Conservation (phyloP, 306 rosid species). For the Cicer cuneatum region DNA sequence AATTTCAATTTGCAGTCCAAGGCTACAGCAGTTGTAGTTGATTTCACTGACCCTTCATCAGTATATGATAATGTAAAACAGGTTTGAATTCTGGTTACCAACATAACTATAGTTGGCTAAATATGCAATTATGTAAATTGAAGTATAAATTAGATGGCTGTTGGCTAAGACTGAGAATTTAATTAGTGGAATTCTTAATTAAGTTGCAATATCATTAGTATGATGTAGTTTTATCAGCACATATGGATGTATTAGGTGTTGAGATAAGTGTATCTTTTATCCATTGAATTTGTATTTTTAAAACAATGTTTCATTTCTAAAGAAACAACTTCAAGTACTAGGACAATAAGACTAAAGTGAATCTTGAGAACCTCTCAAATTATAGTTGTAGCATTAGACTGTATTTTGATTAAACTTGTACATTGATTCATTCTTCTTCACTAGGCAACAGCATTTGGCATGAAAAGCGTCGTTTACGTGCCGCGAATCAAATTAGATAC, state of each 20-base stretch:
- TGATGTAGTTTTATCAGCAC: neutral
- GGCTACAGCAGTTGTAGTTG: conserved; percentile 77
- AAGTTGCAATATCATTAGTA: neutral
- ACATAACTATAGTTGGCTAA: neutral
- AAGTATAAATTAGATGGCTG: neutral
- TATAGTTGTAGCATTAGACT: neutral
- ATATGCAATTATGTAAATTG: conserved; percentile 7
- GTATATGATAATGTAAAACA: conserved; percentile 96
- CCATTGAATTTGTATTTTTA: neutral
- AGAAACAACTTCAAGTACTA: too few relatives aligned
- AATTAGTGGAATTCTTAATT: neutral
- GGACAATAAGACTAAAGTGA: neutral
- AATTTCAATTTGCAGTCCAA: conserved; percentile 62
- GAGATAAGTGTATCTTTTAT: conserved; percentile 3
- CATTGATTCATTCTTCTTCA: conserved; percentile 20
- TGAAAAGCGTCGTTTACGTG: conserved; percentile 83
- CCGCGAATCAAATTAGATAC: conserved; percentile 62
- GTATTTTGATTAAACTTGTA: neutral
- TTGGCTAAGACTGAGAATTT: neutral
- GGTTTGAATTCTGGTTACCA: conserved; percentile 50
- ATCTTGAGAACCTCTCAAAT: neutral
- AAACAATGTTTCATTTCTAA: neutral
- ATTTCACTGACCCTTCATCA: conserved; percentile 83
- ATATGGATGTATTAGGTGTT: neutral
- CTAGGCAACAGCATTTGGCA: conserved; percentile 94